A percentile compares a stretch with the other conserved stretches of the same genome.
Evolutionary conservation across 2,329 filamentous ascomycete species (phyloP).

Genomic region (Diaporthe humulicola): DNA sequence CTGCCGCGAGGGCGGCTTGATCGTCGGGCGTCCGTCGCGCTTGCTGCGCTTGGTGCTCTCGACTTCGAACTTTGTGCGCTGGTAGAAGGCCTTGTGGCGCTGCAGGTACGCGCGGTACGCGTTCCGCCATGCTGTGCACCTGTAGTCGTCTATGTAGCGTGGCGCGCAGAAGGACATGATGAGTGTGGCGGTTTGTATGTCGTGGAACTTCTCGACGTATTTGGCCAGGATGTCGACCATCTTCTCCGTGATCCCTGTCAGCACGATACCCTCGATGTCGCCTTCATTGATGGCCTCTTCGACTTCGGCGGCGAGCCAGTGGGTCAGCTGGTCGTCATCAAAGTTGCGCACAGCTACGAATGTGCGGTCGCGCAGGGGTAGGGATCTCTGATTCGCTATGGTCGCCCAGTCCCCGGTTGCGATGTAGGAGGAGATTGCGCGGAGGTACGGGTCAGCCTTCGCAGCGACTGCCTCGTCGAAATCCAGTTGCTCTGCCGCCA

Average conservation of each 20-base stretch:
- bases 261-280: slow-evolving; percentile 81
- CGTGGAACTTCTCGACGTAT: slow-evolving; percentile 81
- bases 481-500: slow-evolving; percentile 65
- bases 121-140: slow-evolving; percentile 80
- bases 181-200: slow-evolving; percentile 83
- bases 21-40: slow-evolving; percentile 71
- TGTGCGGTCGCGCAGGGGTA: slow-evolving; percentile 81
- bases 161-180: slow-evolving; percentile 81
- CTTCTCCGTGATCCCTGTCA: slow-evolving; percentile 81
- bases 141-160: slow-evolving; percentile 81
- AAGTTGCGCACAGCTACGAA: slow-evolving; percentile 80
- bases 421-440: slow-evolving; percentile 83
- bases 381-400: slow-evolving; percentile 79
- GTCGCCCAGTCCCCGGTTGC: slow-evolving; percentile 81
- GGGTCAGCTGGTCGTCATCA: slow-evolving; percentile 70
- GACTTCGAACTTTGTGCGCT: slow-evolving; percentile 83
- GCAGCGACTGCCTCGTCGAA: slow-evolving; percentile 71
- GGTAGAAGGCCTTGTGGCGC: slow-evolving; percentile 79
- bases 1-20: slow-evolving; percentile 76
- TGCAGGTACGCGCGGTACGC: slow-evolving; percentile 79
- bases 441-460: slow-evolving; percentile 82
- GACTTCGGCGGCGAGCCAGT: slow-evolving; percentile 78
- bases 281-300: slow-evolving; percentile 72
- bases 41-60: slow-evolving; percentile 80
- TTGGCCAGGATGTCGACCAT: slow-evolving; percentile 82